Evolutionary conservation across 768 basidiomycete species (phyloP), one percentile per base, ranked within the genome.

Genomic region (Xerocomellus chrysenteron): DNA sequence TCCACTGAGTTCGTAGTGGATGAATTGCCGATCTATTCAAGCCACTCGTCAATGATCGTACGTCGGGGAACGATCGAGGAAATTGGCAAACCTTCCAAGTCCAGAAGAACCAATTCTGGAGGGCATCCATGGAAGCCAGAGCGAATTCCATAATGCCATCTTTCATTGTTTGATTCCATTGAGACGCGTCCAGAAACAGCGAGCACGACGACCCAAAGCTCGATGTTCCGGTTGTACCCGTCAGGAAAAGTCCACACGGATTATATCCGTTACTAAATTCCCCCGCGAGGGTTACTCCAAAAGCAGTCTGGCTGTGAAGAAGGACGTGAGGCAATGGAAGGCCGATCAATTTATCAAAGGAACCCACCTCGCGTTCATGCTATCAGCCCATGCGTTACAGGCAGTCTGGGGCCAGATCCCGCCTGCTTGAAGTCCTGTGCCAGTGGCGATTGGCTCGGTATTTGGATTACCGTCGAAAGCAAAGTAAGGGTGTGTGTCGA

Each of bases 251-350:
- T 13, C 85, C 88, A 64, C 90, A 90, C 50, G 82, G 77, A 64
- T 87, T 90, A 62, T 76, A 78, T 11, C 83, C 86, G 2, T 78
- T 78, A 50, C 87, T 83, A 71, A 87, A 93, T 71, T 95, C 93
- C 42, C 90, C 93, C 1, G 84, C 84, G 26, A 87, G 66, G 14
- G 84, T 84, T 40, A 93, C 72, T 11, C 93, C 93, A 63, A 92
- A 90, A 9, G 73, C 68, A 55, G 64, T 71, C 67, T 69, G 81
- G 67, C 79, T 81, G 53, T 33, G 61, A 46, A 46, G 30, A 46
- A 33, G 24, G 46, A 50, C 26, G 19, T 58, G 33, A 57, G 50
- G 50, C 32, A 5, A 28, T 10, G 36, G 33, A 44, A 46, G 45
- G 24, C 7, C 21, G 24, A 53, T 47, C 43, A 12, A 47, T 44